Base-by-base conservation (phyloP, 495 filamentous ascomycete species). In the Daldinia caldariorum region DNA sequence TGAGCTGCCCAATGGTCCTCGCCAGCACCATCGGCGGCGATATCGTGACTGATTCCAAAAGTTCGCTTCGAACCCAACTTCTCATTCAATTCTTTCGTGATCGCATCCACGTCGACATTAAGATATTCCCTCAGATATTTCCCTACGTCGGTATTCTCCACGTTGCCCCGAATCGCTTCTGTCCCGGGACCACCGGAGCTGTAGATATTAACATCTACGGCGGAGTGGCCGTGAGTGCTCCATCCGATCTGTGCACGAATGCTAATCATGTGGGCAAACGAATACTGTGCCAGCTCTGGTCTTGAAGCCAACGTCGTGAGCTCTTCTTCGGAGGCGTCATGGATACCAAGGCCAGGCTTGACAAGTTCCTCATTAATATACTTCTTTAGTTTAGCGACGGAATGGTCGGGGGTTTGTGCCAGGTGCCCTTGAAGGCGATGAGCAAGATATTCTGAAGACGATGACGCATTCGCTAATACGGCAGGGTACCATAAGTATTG, bases 101-200 rank as follows among this genome's bases (percentile, higher is more conserved):
- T 86, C 20, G 82, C 80, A 0, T 90, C 86, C 0, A 97, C 84
- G 73, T 97, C 89, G 14, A 98, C 84, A 53, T 87, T 89, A 0
- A 99, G 85, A 73, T 94, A 99, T 10, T 88, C 82, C 16, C 86
- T 80, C 20, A 99, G 79, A 78, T 97, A 98, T 34, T 83, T 78
- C 13, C 95, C 95, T 4, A 99, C 84, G 12, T 98, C 92, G 4
- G 91, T 99, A 76, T 99, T 99, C 83, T 99, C 95, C 64, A 94
- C 89, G 76, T 97, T 97, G 4, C 95, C 95, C 1, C 84, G 74
- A 16, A 98, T 78, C 29, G 71, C 71, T 2, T 85, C 83, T 0
- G 84, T 74, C 4, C 75, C 82, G 1, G 76, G 75, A 4, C 85
- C 86, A 18, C 78, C 78, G 0, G 89, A 91, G 63, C 90, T 88